These are phyloP conservation scores for Psilocybe mexicana DNA, from an alignment of 1,284 basidiomycete genomes.

Conservation along the genomic window DNA sequence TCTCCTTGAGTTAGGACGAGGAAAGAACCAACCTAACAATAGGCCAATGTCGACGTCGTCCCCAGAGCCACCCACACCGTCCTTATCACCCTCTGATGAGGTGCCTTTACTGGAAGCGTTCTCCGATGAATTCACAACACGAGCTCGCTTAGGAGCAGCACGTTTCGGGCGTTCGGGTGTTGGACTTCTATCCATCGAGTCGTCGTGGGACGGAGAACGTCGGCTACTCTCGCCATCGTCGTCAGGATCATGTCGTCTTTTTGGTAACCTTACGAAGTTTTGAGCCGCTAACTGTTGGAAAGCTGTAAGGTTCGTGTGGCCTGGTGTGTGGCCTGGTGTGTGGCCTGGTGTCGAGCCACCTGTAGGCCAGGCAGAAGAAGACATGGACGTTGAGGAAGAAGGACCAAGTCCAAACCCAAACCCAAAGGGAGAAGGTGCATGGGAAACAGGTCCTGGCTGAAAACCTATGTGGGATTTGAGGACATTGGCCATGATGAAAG, in stretches of 20 bases:
- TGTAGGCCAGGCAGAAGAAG: conserved; percentile 31
- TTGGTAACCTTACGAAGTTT: conserved; percentile 44
- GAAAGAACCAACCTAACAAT: conserved; percentile 58
- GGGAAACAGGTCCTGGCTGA: conserved; percentile 57
- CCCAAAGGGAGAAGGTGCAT: conserved; percentile 64
- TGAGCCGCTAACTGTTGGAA: conserved; percentile 52
- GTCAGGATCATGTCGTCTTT: conserved; percentile 64
- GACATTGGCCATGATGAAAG: conserved; percentile 66
- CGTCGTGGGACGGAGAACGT: conserved; percentile 44
- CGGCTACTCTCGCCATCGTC: conserved; percentile 43
- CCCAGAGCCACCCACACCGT: conserved; percentile 39
- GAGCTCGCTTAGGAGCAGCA: conserved; percentile 64
- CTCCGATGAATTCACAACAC: conserved; percentile 43
- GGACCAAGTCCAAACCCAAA: conserved; percentile 69
- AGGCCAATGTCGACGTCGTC: conserved; percentile 78
- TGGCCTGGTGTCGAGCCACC: conserved; percentile 19
- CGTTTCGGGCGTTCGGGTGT: conserved; percentile 75
- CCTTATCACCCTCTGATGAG: conserved; percentile 46
- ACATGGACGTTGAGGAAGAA: conserved; percentile 37
- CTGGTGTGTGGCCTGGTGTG: conserved; percentile 41
- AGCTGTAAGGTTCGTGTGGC: conserved; percentile 48
- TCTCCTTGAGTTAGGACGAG: conserved; percentile 12
- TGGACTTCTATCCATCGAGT: conserved; percentile 79
- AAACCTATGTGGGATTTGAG: conserved; percentile 67
- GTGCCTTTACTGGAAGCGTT: conserved; percentile 35